phyloP scores from a whole-genome alignment of 306 rosid species.

The Datisca glomerata region DNA sequence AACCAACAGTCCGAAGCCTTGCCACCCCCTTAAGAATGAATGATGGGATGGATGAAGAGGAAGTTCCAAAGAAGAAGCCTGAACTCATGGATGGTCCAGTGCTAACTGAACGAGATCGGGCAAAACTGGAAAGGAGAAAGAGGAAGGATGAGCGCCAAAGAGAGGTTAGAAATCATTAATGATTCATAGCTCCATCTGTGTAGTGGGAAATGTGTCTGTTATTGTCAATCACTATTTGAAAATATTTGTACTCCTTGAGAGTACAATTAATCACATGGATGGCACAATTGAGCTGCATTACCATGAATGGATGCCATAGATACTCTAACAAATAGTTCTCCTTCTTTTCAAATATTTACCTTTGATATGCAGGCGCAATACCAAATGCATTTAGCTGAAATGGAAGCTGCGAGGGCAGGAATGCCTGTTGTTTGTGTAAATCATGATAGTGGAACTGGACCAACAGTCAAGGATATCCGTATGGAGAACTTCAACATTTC shows the following conservation, averaged over 20 bases:
- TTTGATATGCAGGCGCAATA: conserved; percentile 45
- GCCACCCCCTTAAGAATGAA: conserved; percentile 81
- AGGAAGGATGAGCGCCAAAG: conserved; percentile 94
- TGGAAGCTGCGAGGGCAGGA: conserved; percentile 91
- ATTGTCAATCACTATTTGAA: too few species aligned
- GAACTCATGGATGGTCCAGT: conserved; percentile 80
- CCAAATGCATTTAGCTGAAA: conserved; percentile 82
- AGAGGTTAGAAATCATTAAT: conserved; percentile 44
- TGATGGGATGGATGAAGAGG: conserved; percentile 77
- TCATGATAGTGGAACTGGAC: conserved; percentile 57
- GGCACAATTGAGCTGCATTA: too few species aligned
- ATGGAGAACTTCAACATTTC: conserved; percentile 82
- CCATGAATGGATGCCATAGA: not conserved
- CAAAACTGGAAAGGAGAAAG: conserved; percentile 68
- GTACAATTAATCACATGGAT: too few species aligned
- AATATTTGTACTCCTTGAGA: too few species aligned
- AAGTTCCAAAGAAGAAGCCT: conserved; percentile 70
- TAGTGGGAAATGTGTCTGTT: too few species aligned
- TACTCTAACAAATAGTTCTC: too few species aligned
- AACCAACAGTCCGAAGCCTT: conserved; percentile 79
- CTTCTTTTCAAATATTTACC: conserved; percentile 5
- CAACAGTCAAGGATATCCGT: conserved; percentile 78
- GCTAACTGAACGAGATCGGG: conserved; percentile 70
- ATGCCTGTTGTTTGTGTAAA: conserved; percentile 78
- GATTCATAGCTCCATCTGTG: too few species aligned